phyloP scores from a whole-genome alignment of 129 eudicot genomes.

The Solidago caesia region DNA sequence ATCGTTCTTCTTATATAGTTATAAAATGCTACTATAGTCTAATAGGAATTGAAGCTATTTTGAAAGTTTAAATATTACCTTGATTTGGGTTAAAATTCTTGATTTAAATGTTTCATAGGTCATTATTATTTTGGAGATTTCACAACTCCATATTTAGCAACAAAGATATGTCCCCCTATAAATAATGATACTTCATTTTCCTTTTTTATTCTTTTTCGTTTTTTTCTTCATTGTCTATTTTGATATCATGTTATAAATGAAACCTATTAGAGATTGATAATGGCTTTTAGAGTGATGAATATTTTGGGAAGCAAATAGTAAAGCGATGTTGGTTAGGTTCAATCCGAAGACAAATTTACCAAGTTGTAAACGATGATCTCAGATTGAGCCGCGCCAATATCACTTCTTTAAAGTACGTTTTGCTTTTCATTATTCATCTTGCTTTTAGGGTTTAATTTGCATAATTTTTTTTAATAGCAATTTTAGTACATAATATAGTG shows the following conservation, averaged over 20 bases:
- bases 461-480: too few species aligned
- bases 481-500: too few species aligned
- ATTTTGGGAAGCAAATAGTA: conserved; percentile 34
- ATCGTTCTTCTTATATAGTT: too few species aligned
- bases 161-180: conserved; percentile 27
- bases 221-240: neutral
- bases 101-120: neutral
- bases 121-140: conserved; percentile 38
- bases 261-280: neutral
- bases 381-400: conserved; percentile 99
- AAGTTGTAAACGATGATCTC: conserved; percentile 78
- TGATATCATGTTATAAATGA: neutral
- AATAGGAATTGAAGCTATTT: too few species aligned
- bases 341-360: conserved; percentile 96
- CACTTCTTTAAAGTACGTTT: conserved; percentile 38
- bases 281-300: conserved; percentile 4
- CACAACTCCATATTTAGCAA: conserved; percentile 24
- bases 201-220: neutral
- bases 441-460: neutral
- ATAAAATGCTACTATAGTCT: too few species aligned
- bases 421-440: conserved; percentile 24
- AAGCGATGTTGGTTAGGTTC: conserved; percentile 99
- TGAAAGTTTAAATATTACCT: too few species aligned
- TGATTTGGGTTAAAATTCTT: too few species aligned
- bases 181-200: neutral